Percentiles rank a stretch among this genome's conserved stretches.
phyloP scores from a whole-genome alignment of 345 rosid genomes.

The Nasturtium officinale region DNA sequence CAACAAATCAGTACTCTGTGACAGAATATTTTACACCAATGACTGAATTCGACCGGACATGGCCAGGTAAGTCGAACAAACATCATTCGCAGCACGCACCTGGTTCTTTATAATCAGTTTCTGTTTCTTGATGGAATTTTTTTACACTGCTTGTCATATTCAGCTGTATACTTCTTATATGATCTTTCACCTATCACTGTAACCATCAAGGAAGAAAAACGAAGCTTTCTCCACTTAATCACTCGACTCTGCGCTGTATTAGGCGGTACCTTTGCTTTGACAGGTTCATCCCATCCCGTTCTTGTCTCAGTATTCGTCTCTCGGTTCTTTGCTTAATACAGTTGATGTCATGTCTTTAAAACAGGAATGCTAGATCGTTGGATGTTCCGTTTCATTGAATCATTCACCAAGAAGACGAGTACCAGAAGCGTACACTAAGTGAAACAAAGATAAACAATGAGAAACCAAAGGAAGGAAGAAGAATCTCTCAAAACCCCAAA shows the following conservation, averaged over 20 bases:
- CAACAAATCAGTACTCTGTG: slow-evolving; percentile 94
- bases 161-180: slow-evolving; percentile 95
- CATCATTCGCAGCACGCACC: not conserved
- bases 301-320: not conserved
- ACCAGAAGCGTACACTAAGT: slow-evolving; percentile 34
- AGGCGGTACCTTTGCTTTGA: slow-evolving; percentile 96
- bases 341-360: not conserved
- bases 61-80: slow-evolving; percentile 78
- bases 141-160: not conserved
- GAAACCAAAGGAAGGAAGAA: slow-evolving; percentile 12
- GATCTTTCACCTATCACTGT: slow-evolving; percentile 98
- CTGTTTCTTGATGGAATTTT: slow-evolving; percentile 5
- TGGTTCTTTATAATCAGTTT: slow-evolving; percentile 3
- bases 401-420: slow-evolving; percentile 51
- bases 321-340: not conserved
- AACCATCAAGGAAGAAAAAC: slow-evolving; percentile 89
- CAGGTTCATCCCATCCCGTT: slow-evolving; percentile 59
- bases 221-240: slow-evolving; percentile 89
- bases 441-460: slow-evolving; percentile 25
- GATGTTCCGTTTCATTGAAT: slow-evolving; percentile 85
- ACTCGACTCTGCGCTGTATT: slow-evolving; percentile 98
- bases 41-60: slow-evolving; percentile 65
- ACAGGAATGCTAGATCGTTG: slow-evolving; percentile 98
- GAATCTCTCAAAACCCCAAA: slow-evolving; percentile 20
- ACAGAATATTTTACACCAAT: slow-evolving; percentile 87